These are phyloP conservation scores for Caryopteris hybrid DNA, from an alignment of 305 asterid species.

Conservation along the genomic window DNA sequence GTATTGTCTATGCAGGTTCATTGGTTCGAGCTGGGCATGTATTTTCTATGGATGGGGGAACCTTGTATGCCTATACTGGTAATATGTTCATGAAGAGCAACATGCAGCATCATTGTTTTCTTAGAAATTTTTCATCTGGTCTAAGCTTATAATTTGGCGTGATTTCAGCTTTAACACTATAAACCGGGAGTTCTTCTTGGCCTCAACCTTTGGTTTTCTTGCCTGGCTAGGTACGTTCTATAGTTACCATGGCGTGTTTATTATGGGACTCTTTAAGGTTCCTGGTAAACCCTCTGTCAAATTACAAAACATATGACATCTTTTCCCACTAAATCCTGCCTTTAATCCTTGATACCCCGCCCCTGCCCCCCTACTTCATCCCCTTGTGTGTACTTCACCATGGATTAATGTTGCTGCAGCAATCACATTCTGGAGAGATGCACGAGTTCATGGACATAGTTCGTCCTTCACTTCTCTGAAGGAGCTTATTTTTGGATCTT, in stretches of 20 bases:
- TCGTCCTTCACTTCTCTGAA: constrained; percentile 72
- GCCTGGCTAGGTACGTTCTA: constrained; percentile 66
- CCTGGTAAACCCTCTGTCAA: too few species aligned
- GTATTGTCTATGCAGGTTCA: constrained; percentile 47
- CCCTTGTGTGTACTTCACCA: too few species aligned
- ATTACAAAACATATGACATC: too few species aligned
- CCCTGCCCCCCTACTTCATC: too few species aligned
- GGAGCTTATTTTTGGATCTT: constrained; percentile 66
- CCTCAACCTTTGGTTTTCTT: constrained; percentile 59
- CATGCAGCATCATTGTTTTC: background rate
- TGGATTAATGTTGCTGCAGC: constrained; percentile 35
- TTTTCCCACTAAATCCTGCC: too few species aligned
- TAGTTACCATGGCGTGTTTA: background rate
- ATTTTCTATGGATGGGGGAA: constrained; percentile 95
- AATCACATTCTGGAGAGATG: constrained; percentile 72
- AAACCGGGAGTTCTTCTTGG: constrained; percentile 69
- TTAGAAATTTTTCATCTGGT: background rate
- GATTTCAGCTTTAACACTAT: constrained; percentile 59
- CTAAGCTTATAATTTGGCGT: constrained; percentile 5
- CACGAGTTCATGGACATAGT: constrained; percentile 51
- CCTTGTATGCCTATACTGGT: constrained; percentile 80
- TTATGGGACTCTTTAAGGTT: too few species aligned
- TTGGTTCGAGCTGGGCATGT: constrained; percentile 81
- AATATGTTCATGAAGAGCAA: constrained; percentile 2
- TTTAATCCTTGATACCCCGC: too few species aligned